phyloP scores from a whole-genome alignment of 768 basidiomycete genomes.

The Rossbeevera mucosa region DNA sequence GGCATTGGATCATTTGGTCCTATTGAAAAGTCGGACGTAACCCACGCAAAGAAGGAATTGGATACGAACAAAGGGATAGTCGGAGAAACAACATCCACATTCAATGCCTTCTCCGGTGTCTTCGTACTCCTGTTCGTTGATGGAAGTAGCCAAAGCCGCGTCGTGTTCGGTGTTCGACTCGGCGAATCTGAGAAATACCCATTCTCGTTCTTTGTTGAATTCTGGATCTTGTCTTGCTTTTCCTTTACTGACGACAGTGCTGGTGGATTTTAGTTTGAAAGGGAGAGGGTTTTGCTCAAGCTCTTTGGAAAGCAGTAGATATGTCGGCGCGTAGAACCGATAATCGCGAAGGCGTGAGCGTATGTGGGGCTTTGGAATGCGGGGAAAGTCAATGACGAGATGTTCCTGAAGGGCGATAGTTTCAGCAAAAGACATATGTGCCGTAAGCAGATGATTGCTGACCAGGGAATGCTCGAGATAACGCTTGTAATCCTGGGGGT shows the following conservation, averaged over 20 bases:
- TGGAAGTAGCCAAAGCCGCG: slow-evolving; percentile 29
- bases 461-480: slow-evolving; percentile 56
- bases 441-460: slow-evolving; percentile 2
- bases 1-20: slow-evolving; percentile 85
- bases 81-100: slow-evolving; percentile 83
- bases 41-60: background rate
- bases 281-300: slow-evolving; percentile 29
- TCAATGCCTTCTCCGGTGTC: slow-evolving; percentile 64
- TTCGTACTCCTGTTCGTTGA: slow-evolving; percentile 39
- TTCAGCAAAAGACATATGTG: background rate
- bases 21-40: slow-evolving; percentile 26
- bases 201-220: slow-evolving; percentile 41
- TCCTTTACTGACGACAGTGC: slow-evolving; percentile 38
- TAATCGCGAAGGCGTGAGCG: slow-evolving; percentile 37
- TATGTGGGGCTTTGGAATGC: slow-evolving; percentile 52
- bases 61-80: slow-evolving; percentile 61
- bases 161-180: slow-evolving; percentile 27
- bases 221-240: slow-evolving; percentile 40
- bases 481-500: slow-evolving; percentile 44
- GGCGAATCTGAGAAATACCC: slow-evolving; percentile 40
- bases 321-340: slow-evolving; percentile 62
- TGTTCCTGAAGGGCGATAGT: slow-evolving; percentile 36
- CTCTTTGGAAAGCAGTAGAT: slow-evolving; percentile 45
- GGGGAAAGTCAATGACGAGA: slow-evolving; percentile 54
- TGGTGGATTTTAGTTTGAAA: slow-evolving; percentile 35